Evolutionary conservation across 2,329 filamentous ascomycete genomes (phyloP).

Genomic region (Canariomyces notabilis): DNA sequence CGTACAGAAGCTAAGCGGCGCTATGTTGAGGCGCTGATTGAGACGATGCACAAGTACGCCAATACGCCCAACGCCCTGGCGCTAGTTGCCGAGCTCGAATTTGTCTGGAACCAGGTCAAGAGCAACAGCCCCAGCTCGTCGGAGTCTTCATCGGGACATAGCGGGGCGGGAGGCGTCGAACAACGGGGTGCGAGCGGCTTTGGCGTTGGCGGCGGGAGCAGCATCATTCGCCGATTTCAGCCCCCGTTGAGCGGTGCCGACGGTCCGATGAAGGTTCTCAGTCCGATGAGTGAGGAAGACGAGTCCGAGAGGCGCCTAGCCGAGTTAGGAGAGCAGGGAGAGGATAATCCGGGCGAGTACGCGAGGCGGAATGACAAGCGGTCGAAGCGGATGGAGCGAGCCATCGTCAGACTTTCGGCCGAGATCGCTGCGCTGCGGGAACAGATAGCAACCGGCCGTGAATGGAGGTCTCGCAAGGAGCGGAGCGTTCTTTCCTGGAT

Average conservation of each 20-base stretch:
- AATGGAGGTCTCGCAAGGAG: conserved; percentile 62
- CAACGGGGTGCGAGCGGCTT: neutral
- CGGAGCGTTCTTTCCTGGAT: conserved; percentile 65
- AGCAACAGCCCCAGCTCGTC: conserved; percentile 61
- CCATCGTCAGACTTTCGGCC: conserved; percentile 81
- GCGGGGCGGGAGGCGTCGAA: conserved; percentile 23
- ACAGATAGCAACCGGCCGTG: conserved; percentile 73
- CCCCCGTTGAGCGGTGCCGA: conserved; percentile 46
- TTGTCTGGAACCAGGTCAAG: conserved; percentile 98
- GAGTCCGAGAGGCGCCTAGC: conserved; percentile 51
- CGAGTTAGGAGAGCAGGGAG: conserved; percentile 41
- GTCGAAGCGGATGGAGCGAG: conserved; percentile 77
- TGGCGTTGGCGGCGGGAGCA: conserved; percentile 33
- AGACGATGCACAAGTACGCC: conserved; percentile 95
- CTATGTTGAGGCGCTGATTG: conserved; percentile 90
- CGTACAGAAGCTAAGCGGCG: conserved; percentile 89
- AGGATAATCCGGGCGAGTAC: conserved; percentile 35
- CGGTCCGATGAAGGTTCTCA: conserved; percentile 64
- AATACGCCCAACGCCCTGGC: conserved; percentile 82
- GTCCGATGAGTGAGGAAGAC: conserved; percentile 81
- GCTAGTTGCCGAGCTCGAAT: conserved; percentile 91
- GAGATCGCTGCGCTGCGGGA: conserved; percentile 90
- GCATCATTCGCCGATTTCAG: conserved; percentile 40
- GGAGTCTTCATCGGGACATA: conserved; percentile 42
- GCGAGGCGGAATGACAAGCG: conserved; percentile 54